Base-by-base conservation (phyloP, 208 protist species). In the Leishmania mexicana region DNA sequence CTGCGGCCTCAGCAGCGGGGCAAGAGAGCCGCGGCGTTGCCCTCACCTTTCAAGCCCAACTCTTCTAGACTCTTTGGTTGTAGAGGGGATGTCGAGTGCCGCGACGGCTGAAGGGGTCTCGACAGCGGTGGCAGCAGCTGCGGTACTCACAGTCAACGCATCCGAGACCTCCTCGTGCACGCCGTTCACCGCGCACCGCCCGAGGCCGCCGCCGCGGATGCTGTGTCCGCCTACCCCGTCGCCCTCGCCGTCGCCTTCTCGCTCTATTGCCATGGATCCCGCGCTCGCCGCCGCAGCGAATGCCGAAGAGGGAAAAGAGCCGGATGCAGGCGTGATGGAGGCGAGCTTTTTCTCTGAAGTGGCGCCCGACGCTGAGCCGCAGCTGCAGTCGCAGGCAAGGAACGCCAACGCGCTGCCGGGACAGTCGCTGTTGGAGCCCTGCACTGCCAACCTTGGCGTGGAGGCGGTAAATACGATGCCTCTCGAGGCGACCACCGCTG, bases 211-310 rank as follows among this genome's bases (percentile, higher is more conserved):
- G 53, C 81, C 81, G 70, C 81, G 81, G 38, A 74, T 85, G 76
- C 35, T 85, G 77, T 85, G 81, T n/a, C 81, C 81, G 49, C 81
- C 81, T 6, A 85, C 81, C 24, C 81, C 76, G 74, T 78, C 74
- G 7, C 74, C 74, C 53, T 78, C 74, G 19, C 74, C 74, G 74
- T 78, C 74, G 1, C 74, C 74, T 49, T 11, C 51, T 31, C 77
- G 51, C 42, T n/a, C 53, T 35, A 47, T 3, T 45, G 75, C 57
- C 24, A 65, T 68, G 51, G 75, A 78, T 49, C 42, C 35, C 47
- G 35, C 13, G 24, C 7, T 31, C 1, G 51, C 47, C 49, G 72
- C 49, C 38, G 72, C 2, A 28, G 47, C 47, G 8, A 42, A 24
- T 10, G 49, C 17, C 8, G 72, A 42, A 11, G n/a, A 19, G 17